These are phyloP conservation scores for Escovopsis sp. DNA, from an alignment of 2,329 filamentous ascomycete species.

Conservation along the genomic window DNA sequence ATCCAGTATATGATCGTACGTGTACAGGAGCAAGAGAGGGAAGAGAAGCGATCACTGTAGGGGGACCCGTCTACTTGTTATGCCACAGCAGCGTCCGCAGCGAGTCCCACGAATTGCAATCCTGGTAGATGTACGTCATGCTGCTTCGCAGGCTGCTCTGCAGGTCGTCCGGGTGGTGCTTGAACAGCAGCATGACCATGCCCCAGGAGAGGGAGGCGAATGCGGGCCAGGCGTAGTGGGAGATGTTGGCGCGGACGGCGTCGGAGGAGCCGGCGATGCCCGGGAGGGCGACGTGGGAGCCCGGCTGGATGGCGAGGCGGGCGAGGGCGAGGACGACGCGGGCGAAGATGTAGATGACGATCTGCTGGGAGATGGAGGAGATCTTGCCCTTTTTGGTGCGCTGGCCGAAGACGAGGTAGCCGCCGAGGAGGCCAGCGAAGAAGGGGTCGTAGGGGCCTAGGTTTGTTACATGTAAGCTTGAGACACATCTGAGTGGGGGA, in stretches of 20 bases:
- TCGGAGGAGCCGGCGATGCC: slow-evolving; percentile 33
- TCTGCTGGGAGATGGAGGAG: slow-evolving; percentile 82
- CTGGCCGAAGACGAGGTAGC: slow-evolving; percentile 79
- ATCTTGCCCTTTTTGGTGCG: slow-evolving; percentile 51
- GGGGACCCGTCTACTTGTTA: slow-evolving; percentile 42
- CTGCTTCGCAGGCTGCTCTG: slow-evolving; percentile 84
- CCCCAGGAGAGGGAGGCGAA: slow-evolving; percentile 90
- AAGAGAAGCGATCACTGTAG: too few species aligned
- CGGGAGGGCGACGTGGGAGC: slow-evolving; percentile 28
- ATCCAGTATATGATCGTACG: too few species aligned
- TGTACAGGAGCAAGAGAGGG: too few species aligned
- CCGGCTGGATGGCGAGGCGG: slow-evolving; percentile 61
- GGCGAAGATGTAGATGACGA: slow-evolving; percentile 95
- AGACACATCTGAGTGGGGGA: too few species aligned
- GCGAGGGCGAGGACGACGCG: slow-evolving; percentile 75
- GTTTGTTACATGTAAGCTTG: too few species aligned
- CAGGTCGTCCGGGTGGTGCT: slow-evolving; percentile 78
- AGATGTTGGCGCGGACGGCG: slow-evolving; percentile 32
- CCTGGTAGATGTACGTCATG: slow-evolving; percentile 93
- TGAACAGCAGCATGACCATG: slow-evolving; percentile 87
- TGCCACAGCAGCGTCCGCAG: slow-evolving; percentile 74
- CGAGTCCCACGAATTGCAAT: slow-evolving; percentile 81
- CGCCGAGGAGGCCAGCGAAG: slow-evolving; percentile 72
- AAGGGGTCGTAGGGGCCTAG: slow-evolving; percentile 65
- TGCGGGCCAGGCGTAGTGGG: slow-evolving; percentile 70